phyloP scores from a whole-genome alignment of 2,329 filamentous ascomycete species.

The Aquanectria penicillioides region DNA sequence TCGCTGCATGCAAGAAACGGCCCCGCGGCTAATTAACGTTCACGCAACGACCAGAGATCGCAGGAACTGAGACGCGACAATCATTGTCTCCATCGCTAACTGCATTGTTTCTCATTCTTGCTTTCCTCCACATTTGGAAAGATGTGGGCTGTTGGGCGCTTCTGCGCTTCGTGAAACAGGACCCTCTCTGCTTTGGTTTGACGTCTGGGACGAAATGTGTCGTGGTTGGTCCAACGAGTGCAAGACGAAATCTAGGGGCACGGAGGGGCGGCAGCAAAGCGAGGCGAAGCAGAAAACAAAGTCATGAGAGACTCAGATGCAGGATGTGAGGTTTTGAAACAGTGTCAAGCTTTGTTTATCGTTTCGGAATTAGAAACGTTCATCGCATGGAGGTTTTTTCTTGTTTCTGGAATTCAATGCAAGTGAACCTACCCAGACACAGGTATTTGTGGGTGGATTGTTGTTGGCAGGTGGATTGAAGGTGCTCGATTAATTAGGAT shows the following conservation, averaged over 20 bases:
- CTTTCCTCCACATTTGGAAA: not conserved
- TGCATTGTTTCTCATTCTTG: not conserved
- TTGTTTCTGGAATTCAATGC: slow-evolving; percentile 22
- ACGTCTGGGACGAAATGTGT: slow-evolving; percentile 20
- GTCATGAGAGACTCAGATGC: not conserved
- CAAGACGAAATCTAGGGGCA: slow-evolving; percentile 6
- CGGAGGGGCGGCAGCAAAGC: not conserved
- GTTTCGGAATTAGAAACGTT: slow-evolving; percentile 28
- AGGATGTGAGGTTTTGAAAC: slow-evolving; percentile 12
- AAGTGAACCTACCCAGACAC: no score
- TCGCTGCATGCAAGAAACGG: no score
- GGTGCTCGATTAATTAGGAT: not conserved
- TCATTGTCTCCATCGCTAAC: no score
- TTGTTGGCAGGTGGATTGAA: no score
- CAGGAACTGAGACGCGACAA: no score
- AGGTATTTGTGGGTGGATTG: no score
- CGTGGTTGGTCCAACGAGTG: slow-evolving; percentile 31
- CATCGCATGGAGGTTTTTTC: slow-evolving; percentile 21
- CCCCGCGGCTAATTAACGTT: no score
- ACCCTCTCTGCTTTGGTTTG: slow-evolving; percentile 32
- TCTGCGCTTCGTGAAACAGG: slow-evolving; percentile 41
- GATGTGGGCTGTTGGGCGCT: slow-evolving; percentile 23
- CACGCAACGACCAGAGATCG: no score
- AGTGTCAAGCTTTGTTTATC: slow-evolving; percentile 5
- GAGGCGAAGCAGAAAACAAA: not conserved